Percentiles rank a stretch among this genome's conserved stretches.
These are phyloP conservation scores for Excoecaria agallocha DNA, from an alignment of 345 rosid species.

Conservation along the genomic window DNA sequence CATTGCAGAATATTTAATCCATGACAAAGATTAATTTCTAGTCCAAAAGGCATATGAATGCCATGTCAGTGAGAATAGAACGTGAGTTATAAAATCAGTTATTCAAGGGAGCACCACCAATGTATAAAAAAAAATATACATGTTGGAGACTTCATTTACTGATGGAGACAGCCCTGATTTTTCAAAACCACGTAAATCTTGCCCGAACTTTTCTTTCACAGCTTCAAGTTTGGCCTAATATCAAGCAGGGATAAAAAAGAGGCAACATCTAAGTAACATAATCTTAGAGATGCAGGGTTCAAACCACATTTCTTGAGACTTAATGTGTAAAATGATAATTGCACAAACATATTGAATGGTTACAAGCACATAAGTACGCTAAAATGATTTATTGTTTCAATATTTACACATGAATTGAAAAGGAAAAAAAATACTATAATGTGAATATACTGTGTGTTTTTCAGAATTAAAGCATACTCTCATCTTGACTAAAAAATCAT, in stretches of 20 bases:
- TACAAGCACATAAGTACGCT: neutral
- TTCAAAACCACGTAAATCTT: slow-evolving; percentile 73
- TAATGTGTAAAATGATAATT: neutral
- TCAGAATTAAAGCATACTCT: neutral
- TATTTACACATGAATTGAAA: neutral
- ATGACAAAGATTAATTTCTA: neutral
- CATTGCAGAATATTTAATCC: neutral
- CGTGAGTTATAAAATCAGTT: neutral
- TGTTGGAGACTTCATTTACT: slow-evolving; percentile 36
- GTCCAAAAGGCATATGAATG: neutral
- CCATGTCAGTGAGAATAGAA: neutral
- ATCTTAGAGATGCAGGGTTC: neutral
- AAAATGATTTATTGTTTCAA: neutral
- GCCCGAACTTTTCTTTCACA: slow-evolving; percentile 64
- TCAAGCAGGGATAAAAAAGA: slow-evolving; percentile 5
- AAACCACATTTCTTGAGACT: neutral
- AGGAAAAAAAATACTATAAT: neutral
- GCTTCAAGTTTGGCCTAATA: slow-evolving; percentile 62
- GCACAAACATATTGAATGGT: neutral
- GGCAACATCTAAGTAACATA: neutral
- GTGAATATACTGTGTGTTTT: no score
- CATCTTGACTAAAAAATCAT: neutral
- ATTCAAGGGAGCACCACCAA: neutral
- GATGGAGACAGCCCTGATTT: slow-evolving; percentile 43
- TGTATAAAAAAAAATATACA: neutral